Percentiles rank a stretch among this genome's conserved stretches.
These are phyloP conservation scores for Aspergillus tubingensis DNA, from an alignment of 2,329 filamentous ascomycete species.

Conservation along the genomic window DNA sequence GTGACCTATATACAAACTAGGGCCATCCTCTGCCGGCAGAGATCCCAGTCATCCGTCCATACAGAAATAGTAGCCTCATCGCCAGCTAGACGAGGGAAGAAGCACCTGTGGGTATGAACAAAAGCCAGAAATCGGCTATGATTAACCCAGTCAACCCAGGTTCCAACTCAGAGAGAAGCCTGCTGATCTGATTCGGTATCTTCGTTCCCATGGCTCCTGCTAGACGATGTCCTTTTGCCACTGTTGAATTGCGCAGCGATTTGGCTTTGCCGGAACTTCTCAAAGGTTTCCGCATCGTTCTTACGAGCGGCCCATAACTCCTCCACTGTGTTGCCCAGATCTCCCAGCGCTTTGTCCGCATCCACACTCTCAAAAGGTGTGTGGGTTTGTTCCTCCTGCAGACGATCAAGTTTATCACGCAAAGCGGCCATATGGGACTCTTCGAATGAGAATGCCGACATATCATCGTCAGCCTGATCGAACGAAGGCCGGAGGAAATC, in stretches of 20 bases:
- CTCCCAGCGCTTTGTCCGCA: constrained; percentile 43
- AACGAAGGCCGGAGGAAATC: constrained; percentile 59
- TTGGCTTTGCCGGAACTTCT: constrained; percentile 47
- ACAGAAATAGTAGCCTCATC: neutral
- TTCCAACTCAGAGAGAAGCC: constrained; percentile 6
- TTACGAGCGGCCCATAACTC: constrained; percentile 46
- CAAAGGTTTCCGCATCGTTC: constrained; percentile 48
- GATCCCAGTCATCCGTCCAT: neutral
- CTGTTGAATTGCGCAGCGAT: constrained; percentile 51
- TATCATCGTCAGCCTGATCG: constrained; percentile 39
- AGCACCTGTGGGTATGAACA: too few relatives aligned
- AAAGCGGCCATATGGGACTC: constrained; percentile 49
- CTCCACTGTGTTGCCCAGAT: constrained; percentile 48
- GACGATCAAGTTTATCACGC: constrained; percentile 45
- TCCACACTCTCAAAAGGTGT: constrained; percentile 42
- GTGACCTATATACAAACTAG: neutral
- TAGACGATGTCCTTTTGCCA: constrained; percentile 29
- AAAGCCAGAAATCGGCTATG: too few relatives aligned
- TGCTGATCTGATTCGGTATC: neutral
- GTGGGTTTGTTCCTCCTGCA: constrained; percentile 46
- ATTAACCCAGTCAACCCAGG: neutral
- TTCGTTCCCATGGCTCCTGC: constrained; percentile 6
- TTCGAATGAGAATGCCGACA: constrained; percentile 36
- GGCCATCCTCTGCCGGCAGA: constrained; percentile 2
- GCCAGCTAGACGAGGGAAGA: too few relatives aligned